Evolutionary conservation across 208 protist genomes (phyloP), one percentile per base, ranked within the genome.

Genomic region (Trypanosoma vivax): DNA sequence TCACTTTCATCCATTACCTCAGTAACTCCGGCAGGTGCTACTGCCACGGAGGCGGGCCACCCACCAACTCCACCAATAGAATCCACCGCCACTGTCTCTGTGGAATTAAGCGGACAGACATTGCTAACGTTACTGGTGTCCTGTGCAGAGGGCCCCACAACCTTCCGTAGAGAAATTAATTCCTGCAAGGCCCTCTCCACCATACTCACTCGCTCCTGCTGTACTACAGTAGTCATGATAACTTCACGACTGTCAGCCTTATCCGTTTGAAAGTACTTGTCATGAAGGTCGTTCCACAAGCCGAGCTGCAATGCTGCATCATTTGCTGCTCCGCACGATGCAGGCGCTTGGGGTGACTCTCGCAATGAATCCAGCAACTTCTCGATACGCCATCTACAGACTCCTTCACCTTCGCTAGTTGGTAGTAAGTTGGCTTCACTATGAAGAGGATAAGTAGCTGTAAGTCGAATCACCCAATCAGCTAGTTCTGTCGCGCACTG

Each of bases 401-500:
- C 19, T 1, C 13, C 29, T 21, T 46, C 27, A 31, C 51, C 25
- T 41, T 37, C 23, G 0, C 4, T 2, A 16, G 49, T 31, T 16
- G 13, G 27, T 13, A 6, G 33, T 46, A 35, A 23, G 10, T 28
- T 13, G 29, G 14, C 33, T 9, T 48, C 14, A 27, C 14, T 28
- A 29, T 13, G 19, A 14, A 25, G 30, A 30, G 39, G 5, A 27
- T 40, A 4, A 28, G 33, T n/a, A 10, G 19, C n/a, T 24, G 7
- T 24, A 19, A 21, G 3, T 11, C 18, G 4, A n/a, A 45, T 46
- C 5, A 34, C 34, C 34, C 83, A 73, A 42, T 87, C 76, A 5
- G 72, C 24, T 39, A 89, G 55, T 24, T 64, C 61, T 5, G 80
- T 45, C 24, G 78, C 76, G 5, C 80, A 60, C 27, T 79, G 37